Evolutionary conservation across 805 yeast genomes (phyloP).

Genomic region (Zygoascus biomembranicola): DNA sequence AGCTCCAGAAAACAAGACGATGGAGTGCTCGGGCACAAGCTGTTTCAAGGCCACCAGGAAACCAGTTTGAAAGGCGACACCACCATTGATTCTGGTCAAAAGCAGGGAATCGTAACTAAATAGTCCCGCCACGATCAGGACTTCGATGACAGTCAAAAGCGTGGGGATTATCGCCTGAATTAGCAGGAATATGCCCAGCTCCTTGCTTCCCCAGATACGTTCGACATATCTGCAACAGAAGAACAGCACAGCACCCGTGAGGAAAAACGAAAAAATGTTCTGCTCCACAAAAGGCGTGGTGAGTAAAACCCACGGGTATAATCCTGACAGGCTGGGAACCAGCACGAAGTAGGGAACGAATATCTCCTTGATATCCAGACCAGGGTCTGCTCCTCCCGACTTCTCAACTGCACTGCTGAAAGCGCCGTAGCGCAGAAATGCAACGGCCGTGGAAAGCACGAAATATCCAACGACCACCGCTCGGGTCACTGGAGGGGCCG

Average conservation of each 20-base stretch:
- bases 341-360: constrained; percentile 12
- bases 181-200: constrained; percentile 41
- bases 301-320: constrained; percentile 43
- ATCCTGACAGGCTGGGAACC: constrained; percentile 11
- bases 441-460: background rate
- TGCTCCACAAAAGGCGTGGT: constrained; percentile 42
- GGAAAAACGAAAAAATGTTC: constrained; percentile 31
- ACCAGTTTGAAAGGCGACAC: constrained; percentile 46
- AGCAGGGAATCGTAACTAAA: constrained; percentile 14
- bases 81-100: constrained; percentile 35
- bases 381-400: background rate
- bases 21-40: constrained; percentile 53
- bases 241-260: constrained; percentile 35
- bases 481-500: background rate
- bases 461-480: background rate
- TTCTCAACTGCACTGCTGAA: background rate
- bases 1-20: constrained; percentile 40
- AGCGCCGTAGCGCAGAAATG: background rate
- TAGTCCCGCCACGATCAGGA: constrained; percentile 18
- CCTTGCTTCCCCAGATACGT: constrained; percentile 52
- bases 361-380: constrained; percentile 4
- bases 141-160: constrained; percentile 24
- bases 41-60: constrained; percentile 60
- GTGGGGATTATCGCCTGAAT: constrained; percentile 33
- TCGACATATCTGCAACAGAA: constrained; percentile 60